Conservation (phyloP, 2,329 filamentous ascomycete genomes). For the Plectosphaerella plurivora region DNA sequence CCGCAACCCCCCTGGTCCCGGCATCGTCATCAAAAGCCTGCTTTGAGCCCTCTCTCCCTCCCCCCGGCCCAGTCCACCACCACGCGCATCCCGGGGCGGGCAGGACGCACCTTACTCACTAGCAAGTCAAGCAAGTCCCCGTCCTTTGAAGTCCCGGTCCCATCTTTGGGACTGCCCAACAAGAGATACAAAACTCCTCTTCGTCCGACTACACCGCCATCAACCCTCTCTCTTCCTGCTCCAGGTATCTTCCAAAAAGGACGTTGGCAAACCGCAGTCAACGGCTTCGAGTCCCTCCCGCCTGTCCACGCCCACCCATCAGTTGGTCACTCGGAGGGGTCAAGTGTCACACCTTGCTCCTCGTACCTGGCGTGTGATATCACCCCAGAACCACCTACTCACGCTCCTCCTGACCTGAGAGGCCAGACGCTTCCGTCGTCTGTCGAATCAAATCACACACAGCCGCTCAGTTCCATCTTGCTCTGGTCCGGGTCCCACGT, state of each 20-base stretch:
- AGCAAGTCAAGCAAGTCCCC: too few species aligned
- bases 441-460: background rate
- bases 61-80: background rate
- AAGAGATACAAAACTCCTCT: conserved; percentile 1
- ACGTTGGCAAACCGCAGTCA: background rate
- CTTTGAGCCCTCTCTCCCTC: background rate
- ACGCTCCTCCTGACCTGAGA: background rate
- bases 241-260: background rate
- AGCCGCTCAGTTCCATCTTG: background rate
- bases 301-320: background rate
- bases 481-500: background rate
- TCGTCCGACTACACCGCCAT: background rate
- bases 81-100: too few species aligned
- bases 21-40: conserved; percentile 2
- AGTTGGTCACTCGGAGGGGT: conserved; percentile 1
- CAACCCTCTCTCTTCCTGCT: background rate
- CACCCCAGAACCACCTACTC: background rate
- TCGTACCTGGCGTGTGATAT: conserved; percentile 1
- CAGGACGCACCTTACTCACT: too few species aligned
- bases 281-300: background rate
- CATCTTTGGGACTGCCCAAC: background rate
- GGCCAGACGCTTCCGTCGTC: background rate
- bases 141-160: background rate
- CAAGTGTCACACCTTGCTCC: background rate
- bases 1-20: background rate